Evolutionary conservation across 2,329 filamentous ascomycete species (phyloP), one percentile per base, ranked within the genome.

Genomic region (Pezicula neosporulosa): DNA sequence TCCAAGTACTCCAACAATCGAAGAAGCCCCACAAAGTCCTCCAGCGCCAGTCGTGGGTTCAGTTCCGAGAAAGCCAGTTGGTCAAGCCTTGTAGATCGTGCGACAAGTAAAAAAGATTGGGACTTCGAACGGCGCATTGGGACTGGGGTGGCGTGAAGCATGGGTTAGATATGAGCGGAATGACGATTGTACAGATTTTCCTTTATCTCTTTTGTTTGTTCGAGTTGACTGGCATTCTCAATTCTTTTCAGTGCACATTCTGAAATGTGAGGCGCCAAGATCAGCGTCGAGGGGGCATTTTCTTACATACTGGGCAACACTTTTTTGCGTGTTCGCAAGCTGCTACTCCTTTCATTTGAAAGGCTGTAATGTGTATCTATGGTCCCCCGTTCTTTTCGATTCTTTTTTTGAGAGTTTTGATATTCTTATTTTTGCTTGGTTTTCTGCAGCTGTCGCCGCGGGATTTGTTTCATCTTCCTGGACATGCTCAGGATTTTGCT

Each of bases 1-100:
- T n/a, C 44, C 42, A 33, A 51, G 36, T 18, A 35, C 30, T 10
- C 30, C 49, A 42, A 42, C 13, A 28, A 4, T 10, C n/a, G 7
- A 24, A 24, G 37, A 43, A 16, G 24, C 33, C 16, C 33, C 36
- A 12, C 38, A 44, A 48, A 46, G 37, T 45, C 57, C 24, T 36
- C 45, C 10, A 27, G 18, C 42, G 16, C 18, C 42, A 10, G 13
- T 21, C 24, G 12, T 24, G 13, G 42, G 21, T 28, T 6, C 21
- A 30, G 52, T 60, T 24, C 54, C 48, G 10, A 54, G 63, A 44
- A 67, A 67, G 45, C 64, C 63, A 18, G 61, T 67, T 49, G 64
- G 64, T 49, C 64, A 66, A 60, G 64, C 64, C 42, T 39, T 65
- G 50, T 66, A 56, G 60, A 52, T 37, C 13, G 9, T 49, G 46